Base-by-base conservation (phyloP, 805 yeast species). In the Candida easanensis region DNA sequence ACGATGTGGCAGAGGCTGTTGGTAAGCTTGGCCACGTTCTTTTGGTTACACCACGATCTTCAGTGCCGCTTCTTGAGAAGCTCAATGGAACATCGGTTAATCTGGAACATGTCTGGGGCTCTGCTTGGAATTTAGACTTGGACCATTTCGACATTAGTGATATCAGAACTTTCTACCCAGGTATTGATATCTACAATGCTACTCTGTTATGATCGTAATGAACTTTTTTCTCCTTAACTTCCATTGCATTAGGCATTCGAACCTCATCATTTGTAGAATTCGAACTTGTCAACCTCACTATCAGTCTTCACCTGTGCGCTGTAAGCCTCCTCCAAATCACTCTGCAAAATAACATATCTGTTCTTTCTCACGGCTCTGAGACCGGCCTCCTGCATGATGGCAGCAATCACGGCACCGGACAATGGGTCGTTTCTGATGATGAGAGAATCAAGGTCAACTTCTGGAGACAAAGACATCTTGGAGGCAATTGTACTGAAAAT, bases 381-480 rank as follows among this genome's bases (percentile, higher is more conserved):
- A 54, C 99, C 99, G 22, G 99, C 99, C 70, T 95, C 99, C 76
- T 93, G 99, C 99, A 93, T 93, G 55, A 93, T 91, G 15, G 99
- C 99, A 14, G 99, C 98, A 62, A 93, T 93, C 44, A 91, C 79
- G 11, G 96, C 99, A 61, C 99, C 99, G 28, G 97, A 88, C 46
- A 95, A 73, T 32, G 99, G 96, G 64, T 93, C 99, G 62, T 93
- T 93, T 66, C 99, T 84, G 57, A 89, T 80, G 55, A 93, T 91
- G 56, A 93, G 77, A 18, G 97, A 84, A 68, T 95, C 99, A 57
- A 93, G 76, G 64, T 93, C 99, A 40, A 81, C 96, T 68, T 93
- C 99, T 20, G 99, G 99, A 4, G 99, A 95, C 53, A 93, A 75
- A 7, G 97, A 85, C 99, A 93, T 93, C 61, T 85, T 88, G n/a